phyloP scores from a whole-genome alignment of 2,329 filamentous ascomycete species.

The Chalaropsis ovoidea region DNA sequence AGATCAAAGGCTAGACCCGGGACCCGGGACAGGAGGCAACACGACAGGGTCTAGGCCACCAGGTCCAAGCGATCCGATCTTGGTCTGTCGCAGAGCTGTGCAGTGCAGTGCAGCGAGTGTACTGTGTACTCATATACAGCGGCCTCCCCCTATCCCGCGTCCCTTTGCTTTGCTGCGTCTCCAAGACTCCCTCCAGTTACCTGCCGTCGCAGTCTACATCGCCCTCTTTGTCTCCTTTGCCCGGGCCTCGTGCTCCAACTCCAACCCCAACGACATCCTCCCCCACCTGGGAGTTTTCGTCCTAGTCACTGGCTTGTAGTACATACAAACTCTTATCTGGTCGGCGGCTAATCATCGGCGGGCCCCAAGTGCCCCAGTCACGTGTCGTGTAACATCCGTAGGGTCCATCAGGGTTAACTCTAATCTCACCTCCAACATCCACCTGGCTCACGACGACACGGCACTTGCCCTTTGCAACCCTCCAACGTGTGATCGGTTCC shows the following conservation, averaged over 20 bases:
- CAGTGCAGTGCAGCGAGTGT: too few relatives aligned
- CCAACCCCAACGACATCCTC: too few relatives aligned
- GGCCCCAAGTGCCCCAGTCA: background rate
- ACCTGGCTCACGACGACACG: background rate
- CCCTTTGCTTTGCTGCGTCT: too few relatives aligned
- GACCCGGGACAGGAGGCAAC: background rate
- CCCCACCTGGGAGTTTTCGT: too few relatives aligned
- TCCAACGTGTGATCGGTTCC: background rate
- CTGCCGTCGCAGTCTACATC: too few relatives aligned
- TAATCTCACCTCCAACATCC: background rate
- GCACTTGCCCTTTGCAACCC: background rate
- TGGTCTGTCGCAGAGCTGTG: too few relatives aligned
- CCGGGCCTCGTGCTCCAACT: too few relatives aligned
- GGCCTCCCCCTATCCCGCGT: background rate
- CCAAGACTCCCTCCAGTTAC: too few relatives aligned
- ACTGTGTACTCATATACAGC: background rate
- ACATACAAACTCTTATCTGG: background rate
- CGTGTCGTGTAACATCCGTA: background rate
- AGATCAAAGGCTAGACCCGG: conserved; percentile 3
- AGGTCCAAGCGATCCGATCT: background rate
- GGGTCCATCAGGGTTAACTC: background rate
- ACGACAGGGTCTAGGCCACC: conserved; percentile 1
- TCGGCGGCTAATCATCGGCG: background rate
- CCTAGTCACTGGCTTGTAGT: too few relatives aligned
- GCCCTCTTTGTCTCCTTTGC: too few relatives aligned